Base-by-base conservation (phyloP, 1,284 basidiomycete species). In the Ganoderma resinaceum region DNA sequence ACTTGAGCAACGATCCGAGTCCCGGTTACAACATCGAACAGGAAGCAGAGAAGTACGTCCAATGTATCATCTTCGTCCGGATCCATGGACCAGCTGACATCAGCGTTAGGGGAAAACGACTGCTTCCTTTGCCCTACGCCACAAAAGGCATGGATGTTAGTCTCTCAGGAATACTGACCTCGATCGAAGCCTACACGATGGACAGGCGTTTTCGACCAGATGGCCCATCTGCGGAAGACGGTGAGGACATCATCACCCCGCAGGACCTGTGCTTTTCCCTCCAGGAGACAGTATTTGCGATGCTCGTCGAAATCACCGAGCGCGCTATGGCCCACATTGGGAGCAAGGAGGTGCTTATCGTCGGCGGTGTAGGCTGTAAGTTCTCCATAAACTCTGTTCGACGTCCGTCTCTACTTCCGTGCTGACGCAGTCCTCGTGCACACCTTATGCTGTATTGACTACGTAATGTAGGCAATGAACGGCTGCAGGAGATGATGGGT, bases 131-230 rank as follows among this genome's bases (percentile, higher is more conserved):
- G 61, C 97, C 98, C 6, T 99, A 99, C 79, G 88, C 97, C 0
- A 99, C 97, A 0, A 99, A 99, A 80, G 98, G 98, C 23, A 99
- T 99, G 98, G 98, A 99, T 79, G 85, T 99, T 70, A 95, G 95
- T 72, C 85, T 99, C 64, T 97, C 96, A 4, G 98, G 98, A 1
- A 93, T 99, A 66, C 83, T 99, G 52, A 93, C 94, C 11, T 91
- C 95, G 3, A 89, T 91, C 7, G 98, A 99, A 82, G 91, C 93
- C 0, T 97, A 96, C 76, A 98, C 95, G 1, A 75, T 80, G 63
- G 94, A 96, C 79, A 92, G 91, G 78, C 87, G 90, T 33, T 95
- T 91, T 79, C 85, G 89, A 8, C 72, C 82, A 9, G 82, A 84
- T 31, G 83, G 81, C 12, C 70, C 73, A 3, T 77, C 76, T 14